Percentiles rank a stretch among this genome's conserved stretches.
These are phyloP conservation scores for Coniella lustricola DNA, from an alignment of 2,329 filamentous ascomycete species.

Conservation along the genomic window DNA sequence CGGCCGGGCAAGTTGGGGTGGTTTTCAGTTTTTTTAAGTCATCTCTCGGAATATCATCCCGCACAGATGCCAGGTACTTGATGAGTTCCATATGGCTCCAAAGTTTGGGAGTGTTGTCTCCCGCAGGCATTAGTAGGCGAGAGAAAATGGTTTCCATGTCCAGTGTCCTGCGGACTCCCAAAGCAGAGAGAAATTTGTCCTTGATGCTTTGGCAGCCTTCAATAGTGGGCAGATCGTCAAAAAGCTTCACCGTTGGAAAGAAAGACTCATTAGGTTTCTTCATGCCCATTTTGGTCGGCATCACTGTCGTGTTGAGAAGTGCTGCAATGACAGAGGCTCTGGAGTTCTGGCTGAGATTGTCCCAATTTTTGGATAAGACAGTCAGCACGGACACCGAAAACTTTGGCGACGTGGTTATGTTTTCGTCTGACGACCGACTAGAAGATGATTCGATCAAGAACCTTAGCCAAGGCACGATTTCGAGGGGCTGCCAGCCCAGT, in stretches of 20 bases:
- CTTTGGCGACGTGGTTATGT: conserved; percentile 62
- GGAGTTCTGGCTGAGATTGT: conserved; percentile 60
- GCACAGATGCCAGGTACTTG: conserved; percentile 86
- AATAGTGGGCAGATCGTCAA: conserved; percentile 84
- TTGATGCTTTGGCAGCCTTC: conserved; percentile 72
- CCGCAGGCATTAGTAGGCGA: conserved; percentile 62
- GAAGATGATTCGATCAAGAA: conserved; percentile 67
- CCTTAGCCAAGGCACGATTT: conserved; percentile 76
- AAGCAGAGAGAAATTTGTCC: conserved; percentile 75
- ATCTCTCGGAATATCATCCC: conserved; percentile 74
- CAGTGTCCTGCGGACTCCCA: conserved; percentile 92
- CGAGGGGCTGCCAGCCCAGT: conserved; percentile 79
- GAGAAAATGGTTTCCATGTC: conserved; percentile 92
- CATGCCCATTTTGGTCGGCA: conserved; percentile 91
- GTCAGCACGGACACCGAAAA: conserved; percentile 74
- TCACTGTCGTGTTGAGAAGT: conserved; percentile 62
- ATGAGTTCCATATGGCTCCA: conserved; percentile 95
- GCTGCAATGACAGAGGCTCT: conserved; percentile 59
- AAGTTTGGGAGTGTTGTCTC: conserved; percentile 48
- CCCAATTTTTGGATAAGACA: conserved; percentile 85
- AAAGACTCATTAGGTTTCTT: conserved; percentile 78
- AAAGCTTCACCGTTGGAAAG: conserved; percentile 87
- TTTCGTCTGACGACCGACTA: conserved; percentile 53
- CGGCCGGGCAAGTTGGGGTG: conserved; percentile 76
- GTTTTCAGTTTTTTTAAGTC: conserved; percentile 74